A percentile compares a stretch with the other conserved stretches of the same genome.
Conservation (phyloP, 2,329 filamentous ascomycete species). For the Neurospora sp. region DNA sequence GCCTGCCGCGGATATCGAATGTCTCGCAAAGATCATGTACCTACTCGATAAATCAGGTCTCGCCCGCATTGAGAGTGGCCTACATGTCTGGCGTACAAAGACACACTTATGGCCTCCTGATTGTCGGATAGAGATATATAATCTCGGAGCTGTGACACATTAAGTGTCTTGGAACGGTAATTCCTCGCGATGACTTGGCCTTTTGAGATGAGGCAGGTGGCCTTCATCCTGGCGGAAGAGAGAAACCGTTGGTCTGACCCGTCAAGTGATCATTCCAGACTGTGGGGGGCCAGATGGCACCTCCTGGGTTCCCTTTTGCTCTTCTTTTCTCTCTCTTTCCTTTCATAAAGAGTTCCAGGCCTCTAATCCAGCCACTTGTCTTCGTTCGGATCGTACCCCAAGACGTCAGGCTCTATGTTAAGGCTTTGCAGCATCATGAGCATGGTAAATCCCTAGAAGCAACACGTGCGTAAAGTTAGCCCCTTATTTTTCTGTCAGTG, state of each 20-base stretch:
- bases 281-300: neutral
- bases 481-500: neutral
- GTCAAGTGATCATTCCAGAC: neutral
- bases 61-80: neutral
- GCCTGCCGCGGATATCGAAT: neutral
- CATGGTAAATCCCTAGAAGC: slow-evolving; percentile 26
- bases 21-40: neutral
- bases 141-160: neutral
- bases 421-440: slow-evolving; percentile 28
- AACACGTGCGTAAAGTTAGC: slow-evolving; percentile 4
- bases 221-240: neutral
- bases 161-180: neutral
- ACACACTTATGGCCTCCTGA: neutral
- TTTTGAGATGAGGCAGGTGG: neutral
- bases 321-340: neutral
- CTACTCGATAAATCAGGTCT: neutral
- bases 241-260: neutral
- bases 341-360: neutral
- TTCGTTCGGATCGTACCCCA: slow-evolving; percentile 25
- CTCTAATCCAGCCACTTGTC: slow-evolving; percentile 19
- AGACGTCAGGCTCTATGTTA: slow-evolving; percentile 24
- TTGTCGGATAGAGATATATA: neutral
- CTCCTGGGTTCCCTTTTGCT: neutral
- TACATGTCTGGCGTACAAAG: neutral
- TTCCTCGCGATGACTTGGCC: neutral